Evolutionary conservation across 495 filamentous ascomycete species (phyloP), one percentile per base, ranked within the genome.

Genomic region (Cercophora sp.): DNA sequence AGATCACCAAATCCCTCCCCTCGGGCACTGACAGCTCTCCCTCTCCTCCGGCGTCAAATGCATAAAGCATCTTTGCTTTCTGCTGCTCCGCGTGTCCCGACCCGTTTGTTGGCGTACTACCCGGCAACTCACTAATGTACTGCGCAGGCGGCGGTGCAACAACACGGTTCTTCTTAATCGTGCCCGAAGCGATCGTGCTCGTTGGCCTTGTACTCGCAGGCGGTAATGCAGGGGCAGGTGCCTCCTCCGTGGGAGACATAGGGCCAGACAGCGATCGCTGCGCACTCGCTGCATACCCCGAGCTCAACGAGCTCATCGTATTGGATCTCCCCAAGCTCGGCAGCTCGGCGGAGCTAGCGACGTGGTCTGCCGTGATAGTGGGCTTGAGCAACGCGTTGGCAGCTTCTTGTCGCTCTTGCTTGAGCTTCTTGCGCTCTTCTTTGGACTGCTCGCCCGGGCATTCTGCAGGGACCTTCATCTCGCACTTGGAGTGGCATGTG

Each of bases 401-500:
- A 9, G 87, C 78, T 56, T 85, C 83, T 69, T 96, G 91, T 42
- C 86, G 80, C 61, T 88, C 84, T 20, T 72, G 79, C 67, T 97
- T 97, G 43, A 93, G 72, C 59, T 88, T 92, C 75, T 96, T 97
- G 75, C 85, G 88, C 51, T 94, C 90, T 48, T 97, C 94, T 69
- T 97, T 96, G 29, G 78, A 82, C 63, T 88, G 84, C 67, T 97
- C 93, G 31, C 93, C 93, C 0, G 93, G 93, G 61, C 93, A 99
- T 59, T 92, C 87, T 3, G 93, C 89, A 0, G 93, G 91, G 1
- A 96, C 94, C 65, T 97, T 99, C 85, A 99, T 88, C 71, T 99
- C 88, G 67, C 93, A 99, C 71, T 99, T 97, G 74, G 83, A 92
- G 71, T 99, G 93, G 60, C 93, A 99, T 2, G 91, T 96, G 69